Conservation (phyloP, 78 protist species). For the Trichosphaerium sp. region DNA sequence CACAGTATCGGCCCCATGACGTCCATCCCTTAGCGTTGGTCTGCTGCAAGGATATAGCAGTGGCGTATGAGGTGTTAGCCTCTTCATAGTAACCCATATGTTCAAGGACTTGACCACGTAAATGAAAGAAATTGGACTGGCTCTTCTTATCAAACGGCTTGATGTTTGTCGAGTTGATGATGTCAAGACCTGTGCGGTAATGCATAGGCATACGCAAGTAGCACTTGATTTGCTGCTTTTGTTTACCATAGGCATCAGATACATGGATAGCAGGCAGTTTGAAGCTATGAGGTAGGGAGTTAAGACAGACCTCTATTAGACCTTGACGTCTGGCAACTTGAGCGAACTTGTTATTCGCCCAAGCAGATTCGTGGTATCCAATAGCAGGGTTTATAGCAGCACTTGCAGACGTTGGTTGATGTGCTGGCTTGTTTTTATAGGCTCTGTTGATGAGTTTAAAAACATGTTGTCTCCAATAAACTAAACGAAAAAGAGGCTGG, state of each 20-base stretch:
- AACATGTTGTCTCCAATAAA: constrained; percentile 42
- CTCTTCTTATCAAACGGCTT: constrained; percentile 26
- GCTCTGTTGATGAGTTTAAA: not conserved
- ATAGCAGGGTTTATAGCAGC: not conserved
- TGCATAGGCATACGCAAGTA: constrained; percentile 39
- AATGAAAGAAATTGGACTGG: constrained; percentile 30
- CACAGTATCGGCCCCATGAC: constrained; percentile 59
- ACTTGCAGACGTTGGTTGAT: not conserved
- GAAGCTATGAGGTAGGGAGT: constrained; percentile 40
- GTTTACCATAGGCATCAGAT: constrained; percentile 60
- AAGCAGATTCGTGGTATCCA: constrained; percentile 40
- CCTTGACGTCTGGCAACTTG: constrained; percentile 53
- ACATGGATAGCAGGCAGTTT: constrained; percentile 60
- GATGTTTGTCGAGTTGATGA: constrained; percentile 31
- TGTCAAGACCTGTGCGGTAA: constrained; percentile 39
- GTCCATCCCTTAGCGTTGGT: constrained; percentile 44
- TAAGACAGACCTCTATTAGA: constrained; percentile 62
- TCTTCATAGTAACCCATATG: constrained; percentile 20
- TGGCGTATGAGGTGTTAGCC: constrained; percentile 47
- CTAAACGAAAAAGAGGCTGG: too few relatives aligned
- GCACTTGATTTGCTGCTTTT: constrained; percentile 62
- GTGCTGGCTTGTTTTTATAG: not conserved
- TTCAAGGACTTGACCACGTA: constrained; percentile 46
- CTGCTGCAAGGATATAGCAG: constrained; percentile 37
- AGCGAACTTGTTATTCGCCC: constrained; percentile 61